Evolutionary conservation across 768 basidiomycete species (phyloP).

Genomic region (Boletus vermiculosoides): DNA sequence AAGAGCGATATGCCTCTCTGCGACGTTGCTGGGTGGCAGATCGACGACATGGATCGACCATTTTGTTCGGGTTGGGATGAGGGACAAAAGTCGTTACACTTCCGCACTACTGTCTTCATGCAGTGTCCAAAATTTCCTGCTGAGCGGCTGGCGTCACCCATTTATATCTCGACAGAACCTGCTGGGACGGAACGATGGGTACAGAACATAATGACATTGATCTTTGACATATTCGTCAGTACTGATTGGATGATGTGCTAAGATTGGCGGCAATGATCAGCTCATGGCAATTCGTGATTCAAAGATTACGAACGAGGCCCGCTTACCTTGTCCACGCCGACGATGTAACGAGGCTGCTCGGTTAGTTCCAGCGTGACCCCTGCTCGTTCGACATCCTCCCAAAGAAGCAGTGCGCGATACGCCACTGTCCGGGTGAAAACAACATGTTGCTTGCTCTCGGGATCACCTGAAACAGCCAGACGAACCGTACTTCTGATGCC

Average conservation of each 20-base stretch:
- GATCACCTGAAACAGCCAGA: slow-evolving; percentile 34
- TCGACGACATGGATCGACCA: slow-evolving; percentile 53
- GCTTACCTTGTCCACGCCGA: slow-evolving; percentile 46
- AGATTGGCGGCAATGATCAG: background rate
- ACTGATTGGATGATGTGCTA: slow-evolving; percentile 46
- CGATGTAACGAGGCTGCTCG: slow-evolving; percentile 39
- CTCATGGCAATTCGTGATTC: background rate
- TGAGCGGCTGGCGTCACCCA: slow-evolving; percentile 45
- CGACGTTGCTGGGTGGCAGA: slow-evolving; percentile 45
- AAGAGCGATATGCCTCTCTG: slow-evolving; percentile 46
- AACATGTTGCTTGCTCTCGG: slow-evolving; percentile 24
- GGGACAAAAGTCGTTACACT: slow-evolving; percentile 39
- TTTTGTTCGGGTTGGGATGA: slow-evolving; percentile 46
- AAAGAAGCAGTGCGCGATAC: slow-evolving; percentile 48
- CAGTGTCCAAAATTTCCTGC: slow-evolving; percentile 42
- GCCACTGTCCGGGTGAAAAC: slow-evolving; percentile 47
- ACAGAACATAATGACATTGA: slow-evolving; percentile 48
- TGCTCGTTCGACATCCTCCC: slow-evolving; percentile 37
- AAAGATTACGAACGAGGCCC: background rate
- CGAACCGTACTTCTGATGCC: slow-evolving; percentile 40
- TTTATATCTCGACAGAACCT: slow-evolving; percentile 31
- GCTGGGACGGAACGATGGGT: slow-evolving; percentile 32
- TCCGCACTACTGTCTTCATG: slow-evolving; percentile 50
- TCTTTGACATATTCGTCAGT: slow-evolving; percentile 22
- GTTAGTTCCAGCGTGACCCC: slow-evolving; percentile 43